Conservation (phyloP, 139 green algal genomes). For the Micractinium conductrix region DNA sequence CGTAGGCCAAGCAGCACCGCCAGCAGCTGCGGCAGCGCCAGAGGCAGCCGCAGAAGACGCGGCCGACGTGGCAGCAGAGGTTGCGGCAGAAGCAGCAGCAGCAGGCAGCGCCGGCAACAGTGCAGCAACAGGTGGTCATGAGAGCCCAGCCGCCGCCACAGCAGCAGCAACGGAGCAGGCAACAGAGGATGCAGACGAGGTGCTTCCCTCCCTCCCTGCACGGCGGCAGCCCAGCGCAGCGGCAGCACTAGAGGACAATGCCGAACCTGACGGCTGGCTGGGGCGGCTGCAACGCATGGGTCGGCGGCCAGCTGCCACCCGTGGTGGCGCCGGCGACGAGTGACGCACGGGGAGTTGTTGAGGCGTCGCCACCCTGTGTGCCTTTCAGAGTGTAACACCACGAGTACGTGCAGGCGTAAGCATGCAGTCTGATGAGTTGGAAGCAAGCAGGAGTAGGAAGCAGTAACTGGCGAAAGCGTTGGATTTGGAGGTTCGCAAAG, state of each 20-base stretch:
- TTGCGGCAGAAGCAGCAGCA: background rate
- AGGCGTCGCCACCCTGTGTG: no score
- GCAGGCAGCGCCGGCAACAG: background rate
- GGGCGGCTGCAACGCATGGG: conserved; percentile 4
- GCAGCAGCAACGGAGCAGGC: background rate
- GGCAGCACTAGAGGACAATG: no score
- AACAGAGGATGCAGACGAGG: background rate
- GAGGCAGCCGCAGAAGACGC: background rate
- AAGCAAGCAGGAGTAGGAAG: no score
- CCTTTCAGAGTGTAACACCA: no score
- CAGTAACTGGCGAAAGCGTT: no score
- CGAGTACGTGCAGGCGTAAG: no score
- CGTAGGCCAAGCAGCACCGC: background rate
- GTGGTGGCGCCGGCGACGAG: no score
- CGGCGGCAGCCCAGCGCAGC: background rate
- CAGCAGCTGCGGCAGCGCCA: background rate
- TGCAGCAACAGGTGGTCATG: background rate
- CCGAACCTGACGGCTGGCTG: conserved; percentile 13
- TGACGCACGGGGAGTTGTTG: no score
- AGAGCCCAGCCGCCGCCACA: background rate
- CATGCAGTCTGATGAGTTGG: no score
- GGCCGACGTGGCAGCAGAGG: background rate
- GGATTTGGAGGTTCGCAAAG: no score
- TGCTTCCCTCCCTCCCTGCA: background rate
- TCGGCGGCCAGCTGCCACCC: no score